Conservation (phyloP, 1,284 basidiomycete species). For the Singerocomus inundabilis region DNA sequence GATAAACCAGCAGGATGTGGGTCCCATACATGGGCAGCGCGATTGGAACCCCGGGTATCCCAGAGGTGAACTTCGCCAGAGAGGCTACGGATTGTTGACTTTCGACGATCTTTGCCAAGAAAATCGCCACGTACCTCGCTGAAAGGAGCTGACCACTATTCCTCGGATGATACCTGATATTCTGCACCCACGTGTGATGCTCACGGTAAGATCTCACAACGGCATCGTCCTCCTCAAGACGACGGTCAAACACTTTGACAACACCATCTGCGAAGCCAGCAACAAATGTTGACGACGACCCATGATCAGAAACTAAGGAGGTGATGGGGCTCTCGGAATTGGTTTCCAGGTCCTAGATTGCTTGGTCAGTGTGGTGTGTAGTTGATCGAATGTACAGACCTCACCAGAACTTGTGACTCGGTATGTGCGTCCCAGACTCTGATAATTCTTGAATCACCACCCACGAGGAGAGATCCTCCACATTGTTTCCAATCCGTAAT, state of each 20-base stretch:
- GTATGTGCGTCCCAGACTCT: conserved; percentile 95
- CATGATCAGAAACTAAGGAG: conserved; percentile 77
- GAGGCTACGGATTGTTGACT: conserved; percentile 49
- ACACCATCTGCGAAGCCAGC: conserved; percentile 94
- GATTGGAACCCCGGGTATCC: conserved; percentile 78
- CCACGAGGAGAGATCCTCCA: conserved; percentile 81
- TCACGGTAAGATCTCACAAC: conserved; percentile 81
- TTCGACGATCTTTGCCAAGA: neutral
- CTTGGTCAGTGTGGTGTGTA: neutral
- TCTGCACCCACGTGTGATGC: conserved; percentile 91
- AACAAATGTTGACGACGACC: conserved; percentile 79
- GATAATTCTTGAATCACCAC: conserved; percentile 89
- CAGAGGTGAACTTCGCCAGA: conserved; percentile 92
- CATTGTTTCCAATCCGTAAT: conserved; percentile 95
- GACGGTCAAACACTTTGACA: conserved; percentile 89
- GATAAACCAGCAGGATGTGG: conserved; percentile 74
- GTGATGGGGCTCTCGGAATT: conserved; percentile 90
- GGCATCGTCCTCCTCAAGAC: conserved; percentile 82
- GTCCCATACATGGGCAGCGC: conserved; percentile 64
- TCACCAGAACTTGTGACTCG: conserved; percentile 79
- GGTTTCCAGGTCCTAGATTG: conserved; percentile 77
- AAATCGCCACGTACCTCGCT: conserved; percentile 62
- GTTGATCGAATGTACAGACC: conserved; percentile 21
- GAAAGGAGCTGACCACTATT: conserved; percentile 78
- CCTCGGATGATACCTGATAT: conserved; percentile 82